Conservation (phyloP, 768 basidiomycete species). For the Roridomyces roridus region DNA sequence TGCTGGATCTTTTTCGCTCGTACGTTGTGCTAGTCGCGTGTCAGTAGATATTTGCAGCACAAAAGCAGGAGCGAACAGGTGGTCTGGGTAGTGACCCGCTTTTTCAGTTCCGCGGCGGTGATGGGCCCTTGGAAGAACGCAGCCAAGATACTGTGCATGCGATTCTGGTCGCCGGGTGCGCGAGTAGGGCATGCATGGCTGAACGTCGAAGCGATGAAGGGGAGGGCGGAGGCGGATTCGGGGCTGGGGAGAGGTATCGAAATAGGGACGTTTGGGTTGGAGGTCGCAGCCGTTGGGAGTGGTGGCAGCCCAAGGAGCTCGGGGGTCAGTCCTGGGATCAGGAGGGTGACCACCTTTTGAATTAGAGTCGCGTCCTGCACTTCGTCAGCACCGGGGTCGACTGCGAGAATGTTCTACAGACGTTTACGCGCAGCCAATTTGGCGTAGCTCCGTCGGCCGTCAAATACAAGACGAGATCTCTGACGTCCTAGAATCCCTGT, state of each 20-base stretch:
- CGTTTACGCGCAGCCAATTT: too few relatives aligned
- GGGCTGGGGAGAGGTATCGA: conserved; percentile 48
- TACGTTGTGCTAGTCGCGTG: conserved; percentile 45
- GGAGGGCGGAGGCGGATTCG: conserved; percentile 41
- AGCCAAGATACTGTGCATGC: too few relatives aligned
- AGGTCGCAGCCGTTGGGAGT: conserved; percentile 71
- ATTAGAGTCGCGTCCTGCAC: too few relatives aligned
- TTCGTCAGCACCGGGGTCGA: too few relatives aligned
- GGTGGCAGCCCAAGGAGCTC: too few relatives aligned
- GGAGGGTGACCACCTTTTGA: too few relatives aligned
- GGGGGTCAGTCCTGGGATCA: too few relatives aligned
- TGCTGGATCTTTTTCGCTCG: too few relatives aligned
- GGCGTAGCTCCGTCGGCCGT: too few relatives aligned
- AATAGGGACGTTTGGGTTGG: conserved; percentile 62
- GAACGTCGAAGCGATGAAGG: conserved; percentile 81
- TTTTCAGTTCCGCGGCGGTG: conserved; percentile 86
- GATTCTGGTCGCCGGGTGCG: conserved; percentile 86
- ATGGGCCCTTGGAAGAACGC: too few relatives aligned
- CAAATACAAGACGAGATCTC: conserved; percentile 87
- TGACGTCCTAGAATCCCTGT: too few relatives aligned
- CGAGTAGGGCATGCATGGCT: conserved; percentile 93
- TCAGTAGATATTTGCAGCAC: conserved; percentile 16
- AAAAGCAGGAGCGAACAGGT: conserved; percentile 37
- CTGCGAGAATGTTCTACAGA: too few relatives aligned
- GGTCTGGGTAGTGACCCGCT: conserved; percentile 51